Evolutionary conservation across 1,284 basidiomycete species (phyloP).

Genomic region (Hemileia vastatrix): DNA sequence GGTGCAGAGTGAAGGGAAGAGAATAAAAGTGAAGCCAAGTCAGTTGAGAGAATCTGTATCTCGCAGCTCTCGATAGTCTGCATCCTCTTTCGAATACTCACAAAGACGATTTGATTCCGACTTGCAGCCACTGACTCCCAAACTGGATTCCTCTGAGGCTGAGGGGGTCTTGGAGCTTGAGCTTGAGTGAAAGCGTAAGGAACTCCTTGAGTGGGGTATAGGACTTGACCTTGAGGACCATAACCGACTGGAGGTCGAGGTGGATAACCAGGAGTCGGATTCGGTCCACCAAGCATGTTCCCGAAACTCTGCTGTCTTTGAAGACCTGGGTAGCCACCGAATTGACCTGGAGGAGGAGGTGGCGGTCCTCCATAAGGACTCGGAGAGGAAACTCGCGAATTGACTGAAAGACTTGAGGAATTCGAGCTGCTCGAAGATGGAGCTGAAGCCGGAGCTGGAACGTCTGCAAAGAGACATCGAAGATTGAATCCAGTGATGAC

Average conservation of each 20-base stretch:
- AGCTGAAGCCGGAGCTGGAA: slow-evolving; percentile 58
- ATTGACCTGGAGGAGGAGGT: neutral
- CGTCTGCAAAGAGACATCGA: slow-evolving; percentile 83
- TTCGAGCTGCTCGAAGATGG: too few species aligned
- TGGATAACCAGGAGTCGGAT: slow-evolving; percentile 25
- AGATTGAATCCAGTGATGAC: too few species aligned
- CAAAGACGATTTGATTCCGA: too few species aligned
- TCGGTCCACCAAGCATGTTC: slow-evolving; percentile 25
- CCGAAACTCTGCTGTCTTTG: slow-evolving; percentile 6
- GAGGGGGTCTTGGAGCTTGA: slow-evolving; percentile 25
- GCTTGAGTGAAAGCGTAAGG: slow-evolving; percentile 31
- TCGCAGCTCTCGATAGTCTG: too few species aligned
- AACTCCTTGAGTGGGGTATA: slow-evolving; percentile 25
- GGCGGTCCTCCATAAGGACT: slow-evolving; percentile 10
- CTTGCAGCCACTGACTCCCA: too few species aligned
- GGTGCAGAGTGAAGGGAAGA: too few species aligned
- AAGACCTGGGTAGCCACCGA: slow-evolving; percentile 1
- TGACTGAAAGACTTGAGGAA: neutral
- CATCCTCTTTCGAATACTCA: too few species aligned
- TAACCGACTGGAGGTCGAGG: slow-evolving; percentile 25
- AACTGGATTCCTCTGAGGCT: slow-evolving; percentile 35
- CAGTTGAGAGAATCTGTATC: too few species aligned
- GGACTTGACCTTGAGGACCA: slow-evolving; percentile 22
- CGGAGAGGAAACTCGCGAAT: neutral
- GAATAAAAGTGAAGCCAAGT: too few species aligned